A percentile compares a stretch with the other conserved stretches of the same genome.
Evolutionary conservation across 306 rosid genomes (phyloP).

Genomic region (Glycine soja): DNA sequence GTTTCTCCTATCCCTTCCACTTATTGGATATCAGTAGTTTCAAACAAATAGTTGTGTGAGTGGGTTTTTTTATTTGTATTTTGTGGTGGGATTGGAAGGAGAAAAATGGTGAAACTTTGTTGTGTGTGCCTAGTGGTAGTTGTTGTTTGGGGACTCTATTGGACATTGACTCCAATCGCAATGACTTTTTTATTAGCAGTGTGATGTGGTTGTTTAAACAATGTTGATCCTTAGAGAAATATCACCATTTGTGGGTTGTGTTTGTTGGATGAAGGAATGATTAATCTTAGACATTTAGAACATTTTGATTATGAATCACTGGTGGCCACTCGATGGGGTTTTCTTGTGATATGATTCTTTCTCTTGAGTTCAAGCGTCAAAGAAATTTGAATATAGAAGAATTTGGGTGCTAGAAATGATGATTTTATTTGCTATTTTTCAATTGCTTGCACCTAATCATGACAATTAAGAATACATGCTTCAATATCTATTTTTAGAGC

Average conservation of each 20-base stretch:
- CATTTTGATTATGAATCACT: constrained; percentile 6
- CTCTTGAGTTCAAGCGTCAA: too few relatives aligned
- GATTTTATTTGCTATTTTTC: not conserved
- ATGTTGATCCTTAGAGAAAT: constrained; percentile 1
- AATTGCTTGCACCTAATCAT: not conserved
- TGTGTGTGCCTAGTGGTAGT: not conserved
- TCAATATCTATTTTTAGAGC: not conserved
- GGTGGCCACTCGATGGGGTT: not conserved
- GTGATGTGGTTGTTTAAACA: not conserved
- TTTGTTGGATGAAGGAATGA: not conserved
- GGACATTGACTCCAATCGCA: not conserved
- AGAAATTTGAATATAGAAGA: not conserved
- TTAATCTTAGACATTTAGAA: not conserved
- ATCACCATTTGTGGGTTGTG: not conserved
- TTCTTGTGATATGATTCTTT: not conserved
- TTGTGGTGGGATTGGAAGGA: constrained; percentile 12
- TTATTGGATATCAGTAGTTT: constrained; percentile 3
- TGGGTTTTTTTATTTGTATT: not conserved
- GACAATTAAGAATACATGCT: not conserved
- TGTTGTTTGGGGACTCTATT: not conserved
- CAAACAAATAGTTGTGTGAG: constrained; percentile 2
- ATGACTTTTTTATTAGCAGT: not conserved
- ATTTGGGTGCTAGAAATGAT: constrained; percentile 23
- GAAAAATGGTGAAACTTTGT: constrained; percentile 14
- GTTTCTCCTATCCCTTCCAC: not conserved